Percentiles rank a stretch among this genome's conserved stretches.
Conservation (phyloP, 2,329 filamentous ascomycete species). For the Acarospora socialis region DNA sequence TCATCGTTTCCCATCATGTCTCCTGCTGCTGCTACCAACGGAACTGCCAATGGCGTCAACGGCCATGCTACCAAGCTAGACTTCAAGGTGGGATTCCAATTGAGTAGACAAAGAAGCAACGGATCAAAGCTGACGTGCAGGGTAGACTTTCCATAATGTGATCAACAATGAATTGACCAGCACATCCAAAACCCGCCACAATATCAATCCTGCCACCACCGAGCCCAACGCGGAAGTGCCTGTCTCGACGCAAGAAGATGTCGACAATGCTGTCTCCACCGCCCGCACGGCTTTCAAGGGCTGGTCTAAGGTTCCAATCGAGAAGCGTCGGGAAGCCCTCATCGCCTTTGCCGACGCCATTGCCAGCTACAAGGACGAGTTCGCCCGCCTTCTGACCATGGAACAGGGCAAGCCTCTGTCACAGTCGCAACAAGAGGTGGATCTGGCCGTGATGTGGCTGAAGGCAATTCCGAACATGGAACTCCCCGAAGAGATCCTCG, state of each 20-base stretch:
- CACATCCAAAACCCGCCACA: slow-evolving; percentile 31
- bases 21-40: no score
- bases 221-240: slow-evolving; percentile 38
- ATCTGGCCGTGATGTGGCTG: slow-evolving; percentile 11
- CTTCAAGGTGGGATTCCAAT: no score
- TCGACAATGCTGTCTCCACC: slow-evolving; percentile 36
- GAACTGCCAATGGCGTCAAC: no score
- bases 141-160: slow-evolving; percentile 38
- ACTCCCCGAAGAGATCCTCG: slow-evolving; percentile 33
- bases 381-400: slow-evolving; percentile 26
- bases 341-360: slow-evolving; percentile 22
- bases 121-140: no score
- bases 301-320: slow-evolving; percentile 29
- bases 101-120: no score
- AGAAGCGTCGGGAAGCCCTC: slow-evolving; percentile 22
- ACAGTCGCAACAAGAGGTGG: slow-evolving; percentile 19
- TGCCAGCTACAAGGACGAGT: slow-evolving; percentile 22
- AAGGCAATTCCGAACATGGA: slow-evolving; percentile 17
- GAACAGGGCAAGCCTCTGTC: slow-evolving; percentile 32
- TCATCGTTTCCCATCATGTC: no score
- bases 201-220: slow-evolving; percentile 38
- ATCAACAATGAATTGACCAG: slow-evolving; percentile 35
- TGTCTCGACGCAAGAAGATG: slow-evolving; percentile 33
- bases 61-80: no score
- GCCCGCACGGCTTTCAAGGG: slow-evolving; percentile 33